Percentiles rank a stretch among this genome's conserved stretches.
These are phyloP conservation scores for Pythium rhizo-oryzae DNA, from an alignment of 352 stramenopile species.

Conservation along the genomic window DNA sequence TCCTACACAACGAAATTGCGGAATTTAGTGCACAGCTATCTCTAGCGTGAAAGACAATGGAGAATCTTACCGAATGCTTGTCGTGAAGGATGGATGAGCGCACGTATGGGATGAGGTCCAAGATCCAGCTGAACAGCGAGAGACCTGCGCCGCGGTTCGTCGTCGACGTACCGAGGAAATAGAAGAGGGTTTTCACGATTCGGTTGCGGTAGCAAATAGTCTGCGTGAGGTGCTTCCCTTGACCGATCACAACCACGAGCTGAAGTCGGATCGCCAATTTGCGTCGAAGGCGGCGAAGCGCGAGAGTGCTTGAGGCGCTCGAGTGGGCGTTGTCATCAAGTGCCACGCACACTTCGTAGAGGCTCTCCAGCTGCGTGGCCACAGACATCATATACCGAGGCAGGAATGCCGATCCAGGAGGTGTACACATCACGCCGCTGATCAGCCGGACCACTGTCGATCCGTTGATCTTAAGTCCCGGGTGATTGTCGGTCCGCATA, in stretches of 20 bases:
- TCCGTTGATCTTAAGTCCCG: constrained; percentile 60
- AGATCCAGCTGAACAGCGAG: constrained; percentile 87
- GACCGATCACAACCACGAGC: constrained; percentile 70
- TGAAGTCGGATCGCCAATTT: constrained; percentile 82
- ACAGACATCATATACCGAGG: constrained; percentile 89
- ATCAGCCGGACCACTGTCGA: constrained; percentile 74
- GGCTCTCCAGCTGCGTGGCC: constrained; percentile 70
- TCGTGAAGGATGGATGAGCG: constrained; percentile 74
- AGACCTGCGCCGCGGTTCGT: constrained; percentile 58
- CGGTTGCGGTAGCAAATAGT: constrained; percentile 86
- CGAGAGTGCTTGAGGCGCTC: constrained; percentile 25
- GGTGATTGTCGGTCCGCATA: constrained; percentile 54
- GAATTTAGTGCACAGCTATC: neutral
- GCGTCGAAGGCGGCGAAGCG: constrained; percentile 59
- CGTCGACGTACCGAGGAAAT: constrained; percentile 68
- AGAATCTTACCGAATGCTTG: constrained; percentile 70
- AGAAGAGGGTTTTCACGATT: constrained; percentile 84
- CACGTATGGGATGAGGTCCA: constrained; percentile 83
- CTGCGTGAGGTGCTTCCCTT: constrained; percentile 75
- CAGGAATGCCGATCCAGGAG: constrained; percentile 67
- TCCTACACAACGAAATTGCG: constrained; percentile 39
- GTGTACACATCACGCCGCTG: constrained; percentile 74
- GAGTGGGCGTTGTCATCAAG: constrained; percentile 40
- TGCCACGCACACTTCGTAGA: constrained; percentile 62
- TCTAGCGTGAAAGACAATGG: neutral